These are phyloP conservation scores for Physcia stellaris DNA, from an alignment of 495 filamentous ascomycete genomes.

Conservation along the genomic window DNA sequence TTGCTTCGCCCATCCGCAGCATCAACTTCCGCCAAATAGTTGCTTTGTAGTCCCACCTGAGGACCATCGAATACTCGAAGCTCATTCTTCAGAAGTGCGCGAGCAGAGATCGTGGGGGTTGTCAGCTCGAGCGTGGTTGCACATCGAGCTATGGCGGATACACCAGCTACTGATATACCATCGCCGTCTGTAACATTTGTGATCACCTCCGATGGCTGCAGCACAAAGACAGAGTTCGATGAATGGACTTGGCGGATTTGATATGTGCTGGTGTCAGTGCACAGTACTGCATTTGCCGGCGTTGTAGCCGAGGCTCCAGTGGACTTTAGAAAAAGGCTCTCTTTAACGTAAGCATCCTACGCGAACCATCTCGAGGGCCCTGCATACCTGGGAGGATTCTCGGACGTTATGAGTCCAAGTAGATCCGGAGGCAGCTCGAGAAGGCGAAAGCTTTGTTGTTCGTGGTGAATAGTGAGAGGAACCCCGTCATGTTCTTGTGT, in stretches of 20 bases:
- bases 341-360: too few species aligned
- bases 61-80: conserved; percentile 20
- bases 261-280: conserved; percentile 55
- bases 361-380: too few species aligned
- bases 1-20: conserved; percentile 8
- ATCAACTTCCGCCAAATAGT: conserved; percentile 12
- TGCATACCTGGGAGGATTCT: conserved; percentile 46
- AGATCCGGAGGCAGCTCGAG: conserved; percentile 73
- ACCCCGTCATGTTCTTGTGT: conserved; percentile 42
- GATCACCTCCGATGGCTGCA: conserved; percentile 47
- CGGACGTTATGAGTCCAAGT: conserved; percentile 47
- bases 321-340: conserved; percentile 56
- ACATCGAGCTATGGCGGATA: conserved; percentile 55
- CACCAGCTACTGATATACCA: too few species aligned
- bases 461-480: conserved; percentile 46
- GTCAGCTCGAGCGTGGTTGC: conserved; percentile 63
- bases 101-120: conserved; percentile 24
- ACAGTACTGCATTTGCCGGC: conserved; percentile 48
- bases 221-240: conserved; percentile 70
- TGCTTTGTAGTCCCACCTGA: conserved; percentile 12
- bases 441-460: conserved; percentile 52
- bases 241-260: conserved; percentile 80
- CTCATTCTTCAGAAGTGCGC: conserved; percentile 22
- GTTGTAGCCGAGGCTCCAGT: conserved; percentile 17
- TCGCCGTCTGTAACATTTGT: too few species aligned